A percentile compares a stretch with the other conserved stretches of the same genome.
phyloP scores from a whole-genome alignment of 1,139 yeast genomes.

The Candida labiduridarum region DNA sequence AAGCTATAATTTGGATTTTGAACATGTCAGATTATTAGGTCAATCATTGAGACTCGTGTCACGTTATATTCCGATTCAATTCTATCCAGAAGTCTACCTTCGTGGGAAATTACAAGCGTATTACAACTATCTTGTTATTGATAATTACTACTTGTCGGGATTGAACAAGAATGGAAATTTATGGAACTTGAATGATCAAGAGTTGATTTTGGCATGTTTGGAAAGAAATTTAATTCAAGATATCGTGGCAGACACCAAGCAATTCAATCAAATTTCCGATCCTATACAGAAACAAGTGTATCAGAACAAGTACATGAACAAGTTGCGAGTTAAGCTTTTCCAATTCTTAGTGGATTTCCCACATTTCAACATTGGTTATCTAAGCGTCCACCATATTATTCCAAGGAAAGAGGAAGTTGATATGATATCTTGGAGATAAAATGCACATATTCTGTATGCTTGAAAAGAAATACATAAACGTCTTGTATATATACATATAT shows the following conservation, averaged over 20 bases:
- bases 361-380: conserved; percentile 38
- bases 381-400: conserved; percentile 18
- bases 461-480: neutral
- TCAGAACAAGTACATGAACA: conserved; percentile 19
- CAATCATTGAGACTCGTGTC: conserved; percentile 40
- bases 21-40: conserved; percentile 36
- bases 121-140: conserved; percentile 50
- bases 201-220: conserved; percentile 48
- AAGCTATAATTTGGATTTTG: conserved; percentile 44
- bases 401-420: conserved; percentile 8
- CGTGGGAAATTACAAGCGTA: conserved; percentile 41
- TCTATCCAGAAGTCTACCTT: conserved; percentile 42
- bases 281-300: conserved; percentile 15
- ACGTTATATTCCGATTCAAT: conserved; percentile 37
- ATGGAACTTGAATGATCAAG: conserved; percentile 47
- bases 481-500: conserved; percentile 4
- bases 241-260: conserved; percentile 21
- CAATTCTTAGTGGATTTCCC: conserved; percentile 38
- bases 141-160: conserved; percentile 50
- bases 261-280: conserved; percentile 18
- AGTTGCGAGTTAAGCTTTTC: conserved; percentile 29
- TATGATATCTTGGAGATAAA: conserved; percentile 11
- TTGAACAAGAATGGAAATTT: conserved; percentile 48
- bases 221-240: conserved; percentile 50
- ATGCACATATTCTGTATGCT: neutral